Evolutionary conservation across 371 early-diverging fungal species (phyloP).

Genomic region (Basidiobolus meristosporus): DNA sequence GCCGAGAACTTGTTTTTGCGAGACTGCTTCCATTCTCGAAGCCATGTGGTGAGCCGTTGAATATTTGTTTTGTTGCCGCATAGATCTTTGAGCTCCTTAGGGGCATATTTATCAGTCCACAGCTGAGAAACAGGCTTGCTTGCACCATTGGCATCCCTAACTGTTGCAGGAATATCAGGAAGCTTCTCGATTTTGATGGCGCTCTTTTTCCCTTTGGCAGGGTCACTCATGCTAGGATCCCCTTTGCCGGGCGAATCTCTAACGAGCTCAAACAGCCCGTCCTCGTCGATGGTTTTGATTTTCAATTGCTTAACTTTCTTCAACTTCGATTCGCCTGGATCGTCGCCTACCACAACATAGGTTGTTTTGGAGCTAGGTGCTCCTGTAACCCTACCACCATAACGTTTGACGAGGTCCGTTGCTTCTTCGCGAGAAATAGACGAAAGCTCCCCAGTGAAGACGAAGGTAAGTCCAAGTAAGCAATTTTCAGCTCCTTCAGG

Average conservation of each 20-base stretch:
- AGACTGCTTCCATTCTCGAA: conserved; percentile 37
- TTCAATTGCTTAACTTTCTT: conserved; percentile 61
- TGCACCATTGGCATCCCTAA: conserved; percentile 2
- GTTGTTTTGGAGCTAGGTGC: conserved; percentile 79
- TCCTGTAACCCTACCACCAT: conserved; percentile 80
- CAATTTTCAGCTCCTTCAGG: conserved; percentile 68
- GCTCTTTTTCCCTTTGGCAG: conserved; percentile 1
- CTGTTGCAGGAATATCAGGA: conserved; percentile 4
- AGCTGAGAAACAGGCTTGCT: too few species aligned
- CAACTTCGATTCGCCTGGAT: conserved; percentile 85
- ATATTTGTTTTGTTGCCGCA: conserved; percentile 77
- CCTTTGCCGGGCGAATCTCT: conserved; percentile 20
- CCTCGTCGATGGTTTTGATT: conserved; percentile 71
- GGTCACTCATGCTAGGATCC: background rate
- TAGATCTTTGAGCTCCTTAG: conserved; percentile 60
- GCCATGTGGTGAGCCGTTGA: conserved; percentile 53
- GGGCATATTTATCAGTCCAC: conserved; percentile 97
- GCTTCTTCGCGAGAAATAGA: conserved; percentile 60
- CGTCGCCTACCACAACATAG: conserved; percentile 79
- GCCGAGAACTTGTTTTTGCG: background rate
- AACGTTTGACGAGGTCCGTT: conserved; percentile 67
- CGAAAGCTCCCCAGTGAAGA: conserved; percentile 77
- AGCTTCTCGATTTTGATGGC: conserved; percentile 7
- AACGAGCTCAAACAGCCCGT: conserved; percentile 69
- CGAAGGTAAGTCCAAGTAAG: conserved; percentile 69